A percentile compares a stretch with the other conserved stretches of the same genome.
Evolutionary conservation across 768 basidiomycete species (phyloP).

Genomic region (Pleurotus tuber-regium): DNA sequence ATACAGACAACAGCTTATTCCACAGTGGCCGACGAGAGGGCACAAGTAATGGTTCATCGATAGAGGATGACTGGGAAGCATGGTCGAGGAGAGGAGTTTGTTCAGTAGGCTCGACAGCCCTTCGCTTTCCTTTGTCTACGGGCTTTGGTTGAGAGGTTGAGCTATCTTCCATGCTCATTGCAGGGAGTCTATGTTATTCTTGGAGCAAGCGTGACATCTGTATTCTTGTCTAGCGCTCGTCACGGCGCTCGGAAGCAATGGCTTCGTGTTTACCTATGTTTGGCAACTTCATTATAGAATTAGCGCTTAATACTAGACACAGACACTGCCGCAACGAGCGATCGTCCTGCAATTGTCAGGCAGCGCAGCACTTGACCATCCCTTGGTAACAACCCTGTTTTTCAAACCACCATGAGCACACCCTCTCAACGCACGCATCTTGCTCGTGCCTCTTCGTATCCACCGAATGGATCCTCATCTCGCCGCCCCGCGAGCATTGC

Average conservation of each 20-base stretch:
- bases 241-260: not conserved
- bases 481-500: constrained; percentile 57
- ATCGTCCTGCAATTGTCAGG: not conserved
- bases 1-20: constrained; percentile 44
- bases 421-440: not conserved
- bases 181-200: not conserved
- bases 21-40: constrained; percentile 28
- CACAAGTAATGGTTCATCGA: constrained; percentile 25
- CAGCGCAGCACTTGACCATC: not conserved
- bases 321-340: not conserved
- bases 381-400: not conserved
- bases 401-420: constrained; percentile 5
- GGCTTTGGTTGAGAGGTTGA: not conserved
- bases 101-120: constrained; percentile 47
- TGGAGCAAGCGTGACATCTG: not conserved
- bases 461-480: constrained; percentile 2
- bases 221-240: not conserved
- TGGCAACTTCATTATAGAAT: not conserved
- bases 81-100: constrained; percentile 50
- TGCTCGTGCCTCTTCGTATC: not conserved
- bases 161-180: not conserved
- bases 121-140: constrained; percentile 53
- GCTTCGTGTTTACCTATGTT: not conserved
- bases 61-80: constrained; percentile 26
- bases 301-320: not conserved